A percentile compares a stretch with the other conserved stretches of the same genome.
phyloP scores from a whole-genome alignment of 495 filamentous ascomycete species.

The Penicillium taxi region DNA sequence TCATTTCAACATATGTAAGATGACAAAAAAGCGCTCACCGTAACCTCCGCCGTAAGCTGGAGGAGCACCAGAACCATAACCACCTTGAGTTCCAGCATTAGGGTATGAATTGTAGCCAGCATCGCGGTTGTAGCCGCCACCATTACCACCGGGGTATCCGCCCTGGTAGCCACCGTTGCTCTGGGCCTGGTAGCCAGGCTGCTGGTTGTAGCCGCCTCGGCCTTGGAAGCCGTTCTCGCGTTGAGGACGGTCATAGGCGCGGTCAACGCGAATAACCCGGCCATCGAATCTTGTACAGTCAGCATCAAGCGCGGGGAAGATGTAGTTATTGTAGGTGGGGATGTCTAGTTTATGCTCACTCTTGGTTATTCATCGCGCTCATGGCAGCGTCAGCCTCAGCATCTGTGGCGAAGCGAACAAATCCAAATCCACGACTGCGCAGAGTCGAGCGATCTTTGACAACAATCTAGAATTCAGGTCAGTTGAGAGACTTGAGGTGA shows the following conservation, averaged over 20 bases:
- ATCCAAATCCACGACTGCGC: constrained; percentile 94
- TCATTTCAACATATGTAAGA: too few relatives aligned
- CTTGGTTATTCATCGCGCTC: constrained; percentile 79
- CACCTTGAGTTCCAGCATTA: constrained; percentile 11
- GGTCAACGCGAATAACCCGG: constrained; percentile 91
- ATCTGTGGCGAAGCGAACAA: constrained; percentile 79
- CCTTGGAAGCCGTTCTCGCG: constrained; percentile 38
- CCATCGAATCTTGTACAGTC: constrained; percentile 72
- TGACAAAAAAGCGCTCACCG: background rate
- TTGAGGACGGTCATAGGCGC: constrained; percentile 69
- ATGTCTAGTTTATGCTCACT: constrained; percentile 49
- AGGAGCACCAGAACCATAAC: constrained; percentile 15
- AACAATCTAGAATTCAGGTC: constrained; percentile 59
- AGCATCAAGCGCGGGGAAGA: background rate
- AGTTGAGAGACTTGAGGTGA: constrained; percentile 4
- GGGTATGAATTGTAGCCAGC: constrained; percentile 24
- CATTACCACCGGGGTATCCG: constrained; percentile 25
- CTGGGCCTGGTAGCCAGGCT: too few relatives aligned
- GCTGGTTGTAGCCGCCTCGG: constrained; percentile 37
- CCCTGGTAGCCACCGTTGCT: constrained; percentile 33
- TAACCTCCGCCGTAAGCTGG: constrained; percentile 20
- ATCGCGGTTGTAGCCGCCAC: constrained; percentile 20
- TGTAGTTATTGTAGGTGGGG: background rate
- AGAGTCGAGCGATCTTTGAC: constrained; percentile 96
- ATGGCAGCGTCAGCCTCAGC: constrained; percentile 80